Base-by-base conservation (phyloP, 495 filamentous ascomycete genomes). In the Hypoxylon rickii region DNA sequence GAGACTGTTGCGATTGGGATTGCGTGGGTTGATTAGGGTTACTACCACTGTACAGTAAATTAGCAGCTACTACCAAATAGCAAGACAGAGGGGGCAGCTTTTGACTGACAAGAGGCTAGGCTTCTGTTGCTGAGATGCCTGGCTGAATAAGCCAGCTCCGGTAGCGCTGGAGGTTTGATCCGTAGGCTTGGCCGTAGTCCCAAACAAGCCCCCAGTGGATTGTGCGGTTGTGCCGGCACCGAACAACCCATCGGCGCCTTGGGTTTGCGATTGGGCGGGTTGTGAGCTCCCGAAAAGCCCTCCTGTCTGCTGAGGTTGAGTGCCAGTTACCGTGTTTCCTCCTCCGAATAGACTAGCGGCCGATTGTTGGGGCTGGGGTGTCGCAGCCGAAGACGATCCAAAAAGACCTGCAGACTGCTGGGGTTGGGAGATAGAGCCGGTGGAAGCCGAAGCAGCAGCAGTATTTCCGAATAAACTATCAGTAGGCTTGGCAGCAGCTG, bases 31-130 rank as follows among this genome's bases (percentile, higher is more conserved):
- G 55, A 64, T 58, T 72, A 57, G n/a, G 43, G n/a, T 33, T 19
- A 43, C 54, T 40, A 13, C 64, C 52, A 56, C 64, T 57, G 36
- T 38, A 36, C 29, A 15, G 37, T 19, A 29, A 44, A 55, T 65
- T 54, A 70, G 61, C 18, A 34, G 32, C 13, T 50, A 24, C 12
- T 42, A 44, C 18, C 34, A 1, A 16, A 16, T 34, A 38, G 34
- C 3, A 13, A n/a, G 32, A n/a, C 7, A 17, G n/a, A 38, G 24
- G 2, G 13, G 15, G 38, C 0, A 3, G 3, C 16, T 48, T 16
- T 54, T n/a, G n/a, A 72, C 81, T 73, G 71, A 83, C 83, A 83
- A 86, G 16, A 81, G 63, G 32, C 75, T 66, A 21, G 70, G 76
- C 45, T 56, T 67, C 41, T 33, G 69, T 51, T 61, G 71, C 51